Conservation (phyloP, 495 filamentous ascomycete species). For the Tetracladium setigerum region DNA sequence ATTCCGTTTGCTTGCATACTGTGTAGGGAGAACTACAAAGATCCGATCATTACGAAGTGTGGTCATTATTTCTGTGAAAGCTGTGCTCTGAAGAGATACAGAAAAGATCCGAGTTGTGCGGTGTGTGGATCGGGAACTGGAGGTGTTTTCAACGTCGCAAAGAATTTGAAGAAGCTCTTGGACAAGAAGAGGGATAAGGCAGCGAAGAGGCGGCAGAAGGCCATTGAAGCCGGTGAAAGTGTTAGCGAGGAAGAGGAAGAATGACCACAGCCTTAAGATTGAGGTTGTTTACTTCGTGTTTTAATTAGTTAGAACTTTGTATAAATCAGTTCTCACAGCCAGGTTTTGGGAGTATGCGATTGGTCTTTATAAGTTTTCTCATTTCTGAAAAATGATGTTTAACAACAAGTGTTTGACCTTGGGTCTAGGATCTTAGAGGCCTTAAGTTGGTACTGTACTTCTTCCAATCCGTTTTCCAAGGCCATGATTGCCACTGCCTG, state of each 20-base stretch:
- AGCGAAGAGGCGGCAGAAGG: constrained; percentile 58
- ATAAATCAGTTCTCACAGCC: too few relatives aligned
- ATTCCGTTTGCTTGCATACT: constrained; percentile 97
- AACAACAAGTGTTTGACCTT: too few relatives aligned
- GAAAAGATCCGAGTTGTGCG: constrained; percentile 70
- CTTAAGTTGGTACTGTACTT: too few relatives aligned
- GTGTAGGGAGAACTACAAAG: constrained; percentile 72
- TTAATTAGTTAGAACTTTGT: too few relatives aligned
- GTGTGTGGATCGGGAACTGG: constrained; percentile 77
- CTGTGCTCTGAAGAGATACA: constrained; percentile 79
- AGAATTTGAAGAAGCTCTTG: constrained; percentile 70
- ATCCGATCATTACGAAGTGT: constrained; percentile 82
- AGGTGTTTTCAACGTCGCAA: constrained; percentile 86
- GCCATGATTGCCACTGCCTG: too few relatives aligned
- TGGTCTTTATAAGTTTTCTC: too few relatives aligned
- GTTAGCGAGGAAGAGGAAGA: constrained; percentile 57
- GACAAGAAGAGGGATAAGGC: constrained; percentile 75
- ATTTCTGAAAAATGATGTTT: too few relatives aligned
- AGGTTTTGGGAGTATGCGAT: too few relatives aligned
- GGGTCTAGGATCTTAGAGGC: too few relatives aligned
- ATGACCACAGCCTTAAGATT: background rate
- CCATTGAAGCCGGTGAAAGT: constrained; percentile 63
- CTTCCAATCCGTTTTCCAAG: too few relatives aligned
- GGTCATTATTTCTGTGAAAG: constrained; percentile 92
- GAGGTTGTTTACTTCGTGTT: too few relatives aligned